Evolutionary conservation across 805 yeast species (phyloP), one percentile per base, ranked within the genome.

Genomic region (Suhomyces vadensis): DNA sequence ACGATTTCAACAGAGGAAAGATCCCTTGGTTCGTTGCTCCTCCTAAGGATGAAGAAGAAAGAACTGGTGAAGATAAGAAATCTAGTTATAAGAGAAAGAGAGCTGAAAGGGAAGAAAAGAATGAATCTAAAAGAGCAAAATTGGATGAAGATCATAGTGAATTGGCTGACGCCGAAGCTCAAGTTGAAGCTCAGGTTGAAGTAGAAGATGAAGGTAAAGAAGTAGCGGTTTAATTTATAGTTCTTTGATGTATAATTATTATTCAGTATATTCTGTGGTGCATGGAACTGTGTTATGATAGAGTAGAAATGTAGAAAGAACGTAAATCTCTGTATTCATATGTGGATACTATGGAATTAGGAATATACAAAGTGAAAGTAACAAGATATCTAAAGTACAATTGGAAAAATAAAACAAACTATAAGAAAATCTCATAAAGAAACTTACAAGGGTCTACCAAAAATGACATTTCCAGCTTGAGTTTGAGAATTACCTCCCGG

Each of bases 1-100:
- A 89, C 56, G 99, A 92, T 65, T 92, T 92, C 75, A 92, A 90
- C 69, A 80, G 99, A 67, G 99, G 99, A 49, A 88, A 89, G 60
- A 92, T 92, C 43, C 99, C 99, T 19, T 92, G 99, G 99, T 92
- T 92, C 63, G 45, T 46, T 8, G 88, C 88, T 24, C 82, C 94
- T 21, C 99, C 99, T 22, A 97, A 98, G 33, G 79, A 83, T 53
- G 87, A 81, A 50, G 83, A 77, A 42, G 78, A 65, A 19, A 74
- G 78, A 63, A 73, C 73, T 22, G 87, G 82, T 35, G 83, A 70
- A 46, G 84, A 76, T 56, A 76, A 75, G 59, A 76, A 75, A 62
- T 79, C 79, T 2, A 69, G 67, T 37, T 69, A 71, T 52, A 79
- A 77, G 64, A 69, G 81, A 56, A 75, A 74, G 65, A 68, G 82